Conservation (phyloP, 257 asterid genomes). For the Misopates orontium region DNA sequence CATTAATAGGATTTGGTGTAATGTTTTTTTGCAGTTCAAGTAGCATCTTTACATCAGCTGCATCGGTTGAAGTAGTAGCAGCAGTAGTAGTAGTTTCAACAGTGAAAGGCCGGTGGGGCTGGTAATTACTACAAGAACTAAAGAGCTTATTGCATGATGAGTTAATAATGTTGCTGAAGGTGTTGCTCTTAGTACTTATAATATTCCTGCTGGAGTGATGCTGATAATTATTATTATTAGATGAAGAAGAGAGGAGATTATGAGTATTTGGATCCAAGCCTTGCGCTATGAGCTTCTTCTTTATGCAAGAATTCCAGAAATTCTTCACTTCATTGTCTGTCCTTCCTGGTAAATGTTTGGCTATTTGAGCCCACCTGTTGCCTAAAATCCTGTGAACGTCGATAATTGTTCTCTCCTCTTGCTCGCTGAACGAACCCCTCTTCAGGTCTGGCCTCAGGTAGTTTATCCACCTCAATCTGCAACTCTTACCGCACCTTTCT, state of each 20-base stretch:
- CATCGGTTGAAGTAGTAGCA: conserved; percentile 16
- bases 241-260: conserved; percentile 59
- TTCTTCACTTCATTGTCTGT: conserved; percentile 96
- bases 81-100: conserved; percentile 36
- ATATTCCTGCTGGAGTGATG: conserved; percentile 6
- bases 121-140: neutral
- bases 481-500: conserved; percentile 94
- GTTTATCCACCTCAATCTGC: conserved; percentile 90
- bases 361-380: conserved; percentile 96
- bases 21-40: neutral
- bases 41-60: conserved; percentile 24
- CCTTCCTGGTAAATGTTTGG: conserved; percentile 90
- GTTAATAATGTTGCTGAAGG: neutral
- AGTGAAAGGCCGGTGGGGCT: conserved; percentile 43
- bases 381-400: conserved; percentile 86
- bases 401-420: conserved; percentile 76
- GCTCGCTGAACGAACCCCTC: conserved; percentile 78
- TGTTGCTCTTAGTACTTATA: neutral
- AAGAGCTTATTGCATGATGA: neutral
- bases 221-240: neutral
- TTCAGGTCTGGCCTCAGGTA: conserved; percentile 91
- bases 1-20: neutral
- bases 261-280: conserved; percentile 95
- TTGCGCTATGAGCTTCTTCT: conserved; percentile 83
- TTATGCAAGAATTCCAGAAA: conserved; percentile 91